Conservation (phyloP, 352 stramenopile genomes). For the Hyaloperonospora brassicae region DNA sequence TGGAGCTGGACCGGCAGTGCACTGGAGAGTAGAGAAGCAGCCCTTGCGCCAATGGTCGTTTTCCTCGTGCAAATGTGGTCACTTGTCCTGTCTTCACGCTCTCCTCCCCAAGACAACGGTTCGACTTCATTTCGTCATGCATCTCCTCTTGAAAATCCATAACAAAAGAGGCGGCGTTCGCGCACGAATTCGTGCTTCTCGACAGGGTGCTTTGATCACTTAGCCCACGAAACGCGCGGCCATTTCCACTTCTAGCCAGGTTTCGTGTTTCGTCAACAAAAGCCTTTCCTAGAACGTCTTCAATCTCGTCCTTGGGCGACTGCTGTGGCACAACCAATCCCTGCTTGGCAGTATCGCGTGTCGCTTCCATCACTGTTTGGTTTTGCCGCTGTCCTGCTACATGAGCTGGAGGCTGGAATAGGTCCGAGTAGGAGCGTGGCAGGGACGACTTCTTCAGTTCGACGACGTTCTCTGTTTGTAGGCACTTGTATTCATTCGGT, state of each 20-base stretch:
- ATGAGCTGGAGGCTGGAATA: conserved; percentile 44
- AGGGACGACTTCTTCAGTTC: conserved; percentile 28
- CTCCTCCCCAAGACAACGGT: conserved; percentile 19
- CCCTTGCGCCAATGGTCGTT: conserved; percentile 18
- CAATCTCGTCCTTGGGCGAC: conserved; percentile 26
- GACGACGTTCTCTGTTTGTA: conserved; percentile 10
- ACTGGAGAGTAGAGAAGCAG: conserved; percentile 24
- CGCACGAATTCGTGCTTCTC: conserved; percentile 32
- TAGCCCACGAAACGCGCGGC: conserved; percentile 24
- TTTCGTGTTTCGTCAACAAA: conserved; percentile 19
- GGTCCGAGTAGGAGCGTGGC: conserved; percentile 54
- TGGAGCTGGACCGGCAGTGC: conserved; percentile 28
- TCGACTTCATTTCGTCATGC: conserved; percentile 17
- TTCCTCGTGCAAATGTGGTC: conserved; percentile 9
- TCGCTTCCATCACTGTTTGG: conserved; percentile 25
- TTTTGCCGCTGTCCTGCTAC: conserved; percentile 25
- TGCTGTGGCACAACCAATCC: conserved; percentile 42
- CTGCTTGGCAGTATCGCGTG: conserved; percentile 28
- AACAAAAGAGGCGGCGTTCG: conserved; percentile 28
- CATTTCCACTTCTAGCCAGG: conserved; percentile 21
- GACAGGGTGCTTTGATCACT: conserved; percentile 31
- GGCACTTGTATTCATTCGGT: conserved; percentile 17
- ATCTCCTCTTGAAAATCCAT: conserved; percentile 25
- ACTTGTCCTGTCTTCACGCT: conserved; percentile 12
- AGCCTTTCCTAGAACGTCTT: conserved; percentile 18